Base-by-base conservation (phyloP, 352 stramenopile species). In the Phytophthora aleatoria region DNA sequence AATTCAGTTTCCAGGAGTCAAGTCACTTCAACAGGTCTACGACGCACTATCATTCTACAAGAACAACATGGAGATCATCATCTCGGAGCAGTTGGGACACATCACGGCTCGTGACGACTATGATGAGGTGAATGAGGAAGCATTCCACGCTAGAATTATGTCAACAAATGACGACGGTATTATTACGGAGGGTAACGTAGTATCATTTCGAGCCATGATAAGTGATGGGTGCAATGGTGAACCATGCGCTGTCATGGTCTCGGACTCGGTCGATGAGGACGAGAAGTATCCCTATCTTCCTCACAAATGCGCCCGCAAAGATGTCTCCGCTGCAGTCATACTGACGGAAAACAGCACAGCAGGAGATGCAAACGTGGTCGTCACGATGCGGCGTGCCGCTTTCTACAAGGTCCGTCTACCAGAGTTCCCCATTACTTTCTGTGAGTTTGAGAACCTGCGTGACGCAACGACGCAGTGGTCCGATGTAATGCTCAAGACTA, bases 41-140 rank as follows among this genome's bases (percentile, higher is more conserved):
- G 76, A 84, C 31, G 64, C 60, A 9, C 52, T 77, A 9, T 50
- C 59, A 3, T 77, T 72, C 31, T 76, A 74, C 49, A 66, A 68
- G n/a, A 49, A 57, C 38, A 77, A 82, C 57, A 74, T 80, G 36
- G 73, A 84, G 39, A 78, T 84, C 54, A 72, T 61, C 51, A 57
- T 81, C 39, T 72, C 73, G 1, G 76, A 84, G 51, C 35, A 65
- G 38, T 44, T 82, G 9, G 70, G 76, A 1, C 64, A 71, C 50
- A 58, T 80, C 11, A 77, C 73, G 3, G 54, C 79, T 20, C 69
- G 74, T 2, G 74, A 83, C 5, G 65, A 78, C 45, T 76, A 81
- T 9, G 69, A 76, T 35, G n/a, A 16, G 11, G 13, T 71, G n/a
- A 57, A 64, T 9, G 41, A 54, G 16, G 43, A 57, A 39, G 63